Evolutionary conservation across 495 filamentous ascomycete genomes (phyloP).

Genomic region (Podospora sp.): DNA sequence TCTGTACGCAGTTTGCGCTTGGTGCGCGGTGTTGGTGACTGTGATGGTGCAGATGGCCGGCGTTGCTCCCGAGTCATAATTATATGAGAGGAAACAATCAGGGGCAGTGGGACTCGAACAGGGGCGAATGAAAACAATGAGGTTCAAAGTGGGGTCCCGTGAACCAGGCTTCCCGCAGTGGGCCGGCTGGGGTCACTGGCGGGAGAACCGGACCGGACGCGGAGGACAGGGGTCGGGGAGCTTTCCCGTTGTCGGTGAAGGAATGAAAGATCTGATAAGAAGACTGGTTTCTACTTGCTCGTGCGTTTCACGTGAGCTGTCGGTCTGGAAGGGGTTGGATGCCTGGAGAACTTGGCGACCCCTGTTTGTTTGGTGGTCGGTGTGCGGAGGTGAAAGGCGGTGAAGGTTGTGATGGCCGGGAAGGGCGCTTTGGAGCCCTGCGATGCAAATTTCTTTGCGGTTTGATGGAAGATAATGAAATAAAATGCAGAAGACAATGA

Average conservation of each 20-base stretch:
- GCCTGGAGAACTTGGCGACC: background rate
- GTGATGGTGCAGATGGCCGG: conserved; percentile 1
- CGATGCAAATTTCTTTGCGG: too few species aligned
- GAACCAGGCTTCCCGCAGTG: background rate
- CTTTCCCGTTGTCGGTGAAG: background rate
- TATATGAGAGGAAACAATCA: background rate
- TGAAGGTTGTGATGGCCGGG: background rate
- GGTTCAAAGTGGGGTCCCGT: background rate
- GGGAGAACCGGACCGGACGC: background rate
- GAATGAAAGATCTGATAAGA: background rate
- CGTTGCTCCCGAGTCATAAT: background rate
- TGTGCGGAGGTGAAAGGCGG: background rate
- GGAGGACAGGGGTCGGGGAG: background rate
- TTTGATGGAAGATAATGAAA: too few species aligned
- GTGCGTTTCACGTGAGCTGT: background rate
- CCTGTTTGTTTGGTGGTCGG: background rate
- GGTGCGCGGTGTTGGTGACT: background rate
- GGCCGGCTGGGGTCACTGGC: background rate
- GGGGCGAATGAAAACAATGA: background rate
- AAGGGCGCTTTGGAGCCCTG: too few species aligned
- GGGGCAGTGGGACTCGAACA: background rate
- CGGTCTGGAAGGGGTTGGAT: background rate
- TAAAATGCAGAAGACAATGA: too few species aligned
- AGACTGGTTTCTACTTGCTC: background rate
- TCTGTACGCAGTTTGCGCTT: background rate